These are phyloP conservation scores for Naganishia cerealis DNA, from an alignment of 1,284 basidiomycete species.

Conservation along the genomic window DNA sequence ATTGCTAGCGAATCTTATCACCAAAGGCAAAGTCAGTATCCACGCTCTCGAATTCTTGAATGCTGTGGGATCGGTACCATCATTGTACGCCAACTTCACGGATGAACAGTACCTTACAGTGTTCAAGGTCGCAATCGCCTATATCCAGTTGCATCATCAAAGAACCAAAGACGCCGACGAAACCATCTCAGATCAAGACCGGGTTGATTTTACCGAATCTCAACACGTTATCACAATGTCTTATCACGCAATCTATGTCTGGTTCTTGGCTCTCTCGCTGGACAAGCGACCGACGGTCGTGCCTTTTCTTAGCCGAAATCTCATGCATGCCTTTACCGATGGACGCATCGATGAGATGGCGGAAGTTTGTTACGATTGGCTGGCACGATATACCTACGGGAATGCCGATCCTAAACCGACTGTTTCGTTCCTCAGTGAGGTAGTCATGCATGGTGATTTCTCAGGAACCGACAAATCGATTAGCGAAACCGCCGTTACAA, in stretches of 20 bases:
- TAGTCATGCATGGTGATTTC: constrained; percentile 53
- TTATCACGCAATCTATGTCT: constrained; percentile 88
- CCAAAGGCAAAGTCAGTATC: constrained; percentile 86
- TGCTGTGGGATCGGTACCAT: constrained; percentile 76
- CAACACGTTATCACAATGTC: constrained; percentile 94
- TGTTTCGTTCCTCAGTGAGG: constrained; percentile 72
- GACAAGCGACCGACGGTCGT: constrained; percentile 79
- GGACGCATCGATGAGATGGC: constrained; percentile 80
- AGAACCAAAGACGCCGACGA: constrained; percentile 55
- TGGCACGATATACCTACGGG: constrained; percentile 90
- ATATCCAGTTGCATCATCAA: constrained; percentile 75
- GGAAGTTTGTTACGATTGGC: constrained; percentile 97
- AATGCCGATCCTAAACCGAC: constrained; percentile 89
- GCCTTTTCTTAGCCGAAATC: constrained; percentile 79
- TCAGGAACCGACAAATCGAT: constrained; percentile 42
- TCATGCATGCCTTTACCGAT: constrained; percentile 83
- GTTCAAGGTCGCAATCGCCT: constrained; percentile 91
- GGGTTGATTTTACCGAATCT: constrained; percentile 66
- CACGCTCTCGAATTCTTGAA: constrained; percentile 93
- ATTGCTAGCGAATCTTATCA: constrained; percentile 90
- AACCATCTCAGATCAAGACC: constrained; percentile 28
- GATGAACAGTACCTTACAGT: constrained; percentile 90
- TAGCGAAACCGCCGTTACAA: constrained; percentile 51
- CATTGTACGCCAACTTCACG: constrained; percentile 87
- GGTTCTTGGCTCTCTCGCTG: constrained; percentile 91